Percentiles rank a stretch among this genome's conserved stretches.
Evolutionary conservation across 257 asterid genomes (phyloP).

Genomic region (Cruciata laevipes): DNA sequence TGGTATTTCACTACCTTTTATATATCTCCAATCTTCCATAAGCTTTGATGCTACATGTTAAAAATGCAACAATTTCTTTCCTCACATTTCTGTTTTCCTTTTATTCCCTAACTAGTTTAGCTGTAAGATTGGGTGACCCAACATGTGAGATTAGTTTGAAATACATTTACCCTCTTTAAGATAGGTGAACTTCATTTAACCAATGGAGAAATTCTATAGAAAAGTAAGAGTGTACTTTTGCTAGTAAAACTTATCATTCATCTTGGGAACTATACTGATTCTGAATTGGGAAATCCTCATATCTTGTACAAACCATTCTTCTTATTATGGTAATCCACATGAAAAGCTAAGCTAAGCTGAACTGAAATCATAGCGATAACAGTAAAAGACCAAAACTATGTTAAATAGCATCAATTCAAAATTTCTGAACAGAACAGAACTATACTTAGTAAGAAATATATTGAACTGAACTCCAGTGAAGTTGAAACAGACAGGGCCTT

Average conservation of each 20-base stretch:
- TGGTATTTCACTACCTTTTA: constrained; percentile 48
- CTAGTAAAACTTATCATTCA: not conserved
- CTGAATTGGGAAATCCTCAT: not conserved
- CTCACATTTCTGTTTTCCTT: not conserved
- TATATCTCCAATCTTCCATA: not conserved
- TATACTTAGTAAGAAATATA: too few species aligned
- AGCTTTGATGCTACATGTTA: not conserved
- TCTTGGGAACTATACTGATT: not conserved
- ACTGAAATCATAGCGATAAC: too few species aligned
- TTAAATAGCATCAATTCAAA: too few species aligned
- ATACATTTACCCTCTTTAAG: not conserved
- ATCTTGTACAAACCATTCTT: not conserved
- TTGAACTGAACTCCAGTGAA: too few species aligned
- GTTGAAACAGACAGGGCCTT: too few species aligned
- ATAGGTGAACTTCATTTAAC: not conserved
- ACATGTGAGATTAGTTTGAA: not conserved
- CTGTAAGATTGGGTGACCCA: too few species aligned
- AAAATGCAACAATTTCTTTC: too few species aligned
- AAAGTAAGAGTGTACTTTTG: not conserved
- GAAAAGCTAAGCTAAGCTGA: not conserved
- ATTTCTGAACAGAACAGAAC: too few species aligned
- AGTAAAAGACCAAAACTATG: too few species aligned
- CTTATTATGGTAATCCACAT: not conserved
- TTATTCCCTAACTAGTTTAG: not conserved
- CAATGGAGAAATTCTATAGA: not conserved